Evolutionary conservation across 352 stramenopile genomes (phyloP), one percentile per base, ranked within the genome.

Genomic region (Globisporangium carolinianum): DNA sequence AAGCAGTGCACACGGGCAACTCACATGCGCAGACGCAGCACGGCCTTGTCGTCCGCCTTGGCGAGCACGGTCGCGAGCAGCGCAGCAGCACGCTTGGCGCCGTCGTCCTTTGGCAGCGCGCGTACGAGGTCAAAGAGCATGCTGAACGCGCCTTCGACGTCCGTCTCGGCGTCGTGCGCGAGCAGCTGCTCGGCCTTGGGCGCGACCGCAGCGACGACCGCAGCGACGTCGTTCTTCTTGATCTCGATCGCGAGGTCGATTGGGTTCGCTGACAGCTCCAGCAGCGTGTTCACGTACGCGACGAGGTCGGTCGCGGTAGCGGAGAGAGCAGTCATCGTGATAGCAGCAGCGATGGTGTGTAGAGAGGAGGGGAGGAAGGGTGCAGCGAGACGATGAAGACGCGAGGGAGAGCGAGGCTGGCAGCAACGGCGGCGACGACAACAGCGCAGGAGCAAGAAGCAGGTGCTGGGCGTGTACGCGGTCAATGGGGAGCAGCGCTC

Each of bases 201-300:
- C 11, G 46, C 35, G 12, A 90, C 72, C 42, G 68, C 71, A 51
- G 70, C 63, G 4, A 86, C 65, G 4, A 91, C 76, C 7, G 80
- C 58, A 2, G 65, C 60, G 3, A 64, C 68, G 32, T 88, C 76
- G 50, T 71, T 73, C 69, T 88, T 88, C 66, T 89, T 86, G 49
- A 87, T 79, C 49, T 87, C 74, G 8, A 9, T 57, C 4, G 76
- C 60, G 5, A 90, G 51, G 49, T 92, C 82, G 43, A 80, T 60
- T 45, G 58, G 43, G 6, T 14, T 57, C 15, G 57, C 57, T 6
- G 66, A 62, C 56, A 74, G 60, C 50, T 76, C 75, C 42, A 91
- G 68, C 51, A 94, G 79, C 70, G 83, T 88, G 69, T 86, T 86
- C 59, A 90, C 82, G 62, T 90, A 91, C 55, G 79, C 57, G 58